Evolutionary conservation across 495 filamentous ascomycete genomes (phyloP).

Genomic region (Choiromyces venosus): DNA sequence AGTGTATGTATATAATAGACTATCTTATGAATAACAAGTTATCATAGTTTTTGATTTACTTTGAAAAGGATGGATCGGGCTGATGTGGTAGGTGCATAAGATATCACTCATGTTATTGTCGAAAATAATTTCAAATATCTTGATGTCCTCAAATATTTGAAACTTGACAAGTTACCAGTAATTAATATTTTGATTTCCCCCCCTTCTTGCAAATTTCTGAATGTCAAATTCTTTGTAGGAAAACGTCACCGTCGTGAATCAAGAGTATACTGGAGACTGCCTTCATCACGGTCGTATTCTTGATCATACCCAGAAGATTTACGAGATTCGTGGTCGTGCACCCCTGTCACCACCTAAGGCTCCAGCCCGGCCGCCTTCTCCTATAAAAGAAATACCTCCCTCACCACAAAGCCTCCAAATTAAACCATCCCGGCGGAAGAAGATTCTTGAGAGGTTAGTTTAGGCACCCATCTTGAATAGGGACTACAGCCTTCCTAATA

Average conservation of each 20-base stretch:
- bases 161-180: slow-evolving; percentile 50
- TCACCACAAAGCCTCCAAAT: slow-evolving; percentile 13
- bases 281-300: slow-evolving; percentile 57
- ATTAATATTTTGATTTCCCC: slow-evolving; percentile 40
- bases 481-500: background rate
- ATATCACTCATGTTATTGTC: slow-evolving; percentile 69
- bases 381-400: background rate
- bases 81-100: slow-evolving; percentile 25
- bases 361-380: background rate
- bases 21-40: background rate
- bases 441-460: slow-evolving; percentile 3
- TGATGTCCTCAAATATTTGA: slow-evolving; percentile 60
- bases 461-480: background rate
- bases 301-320: slow-evolving; percentile 55
- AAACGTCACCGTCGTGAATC: slow-evolving; percentile 61
- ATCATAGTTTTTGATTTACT: slow-evolving; percentile 1
- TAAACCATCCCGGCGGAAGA: background rate
- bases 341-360: background rate
- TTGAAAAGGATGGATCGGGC: slow-evolving; percentile 16
- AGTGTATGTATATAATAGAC: slow-evolving; percentile 21
- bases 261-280: slow-evolving; percentile 74
- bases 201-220: background rate
- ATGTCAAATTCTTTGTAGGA: slow-evolving; percentile 42
- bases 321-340: slow-evolving; percentile 51
- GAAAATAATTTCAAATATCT: slow-evolving; percentile 63